Evolutionary conservation across 176 grass and related monocot species (phyloP), one percentile per base, ranked within the genome.

Genomic region (Oropetium thomaeum): DNA sequence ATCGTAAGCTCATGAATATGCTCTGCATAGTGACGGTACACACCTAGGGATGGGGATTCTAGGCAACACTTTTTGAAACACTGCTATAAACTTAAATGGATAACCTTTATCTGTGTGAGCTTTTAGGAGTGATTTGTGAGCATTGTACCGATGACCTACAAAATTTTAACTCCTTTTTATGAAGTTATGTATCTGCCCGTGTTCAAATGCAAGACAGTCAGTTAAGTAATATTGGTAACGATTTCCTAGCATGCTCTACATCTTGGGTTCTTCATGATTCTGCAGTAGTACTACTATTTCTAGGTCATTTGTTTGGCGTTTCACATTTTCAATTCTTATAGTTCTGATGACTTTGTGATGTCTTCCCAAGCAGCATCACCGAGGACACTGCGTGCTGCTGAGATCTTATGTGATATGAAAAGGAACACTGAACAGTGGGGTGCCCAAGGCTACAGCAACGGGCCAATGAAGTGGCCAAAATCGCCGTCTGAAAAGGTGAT

Each of bases 391-490:
- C 73, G 25, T 43, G 96, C 96, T 61, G 96, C 96, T 65, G 89
- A 94, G 27, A 99, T 90, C 88, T 75, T 99, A 82, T 80, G 84
- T 81, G 89, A 90, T 43, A 92, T 99, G 62, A 63, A 52, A 69
- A 85, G 71, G 38, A 72, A 73, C 60, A 71, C 76, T 3, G 83
- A 77, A 62, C 54, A 53, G 29, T 84, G 79, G 44, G 85, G 20
- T 70, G 45, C 64, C 25, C 89, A 84, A 53, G 86, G 71, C 62
- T 75, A 74, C 69, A 75, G 71, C 58, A 63, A 82, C n/a, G 87
- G 87, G 47, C 66, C 83, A 77, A 84, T 86, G 33, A 88, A 92
- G 76, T 86, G 76, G 82, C 67, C 92, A 25, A 90, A 90, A 78
- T 84, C 87, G 76, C 81, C 91, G 69, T 86, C 82, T 13, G 82